A percentile compares a stretch with the other conserved stretches of the same genome.
These are phyloP conservation scores for Vanderwaltozyma yarrowii DNA, from an alignment of 805 yeast species.

Conservation along the genomic window DNA sequence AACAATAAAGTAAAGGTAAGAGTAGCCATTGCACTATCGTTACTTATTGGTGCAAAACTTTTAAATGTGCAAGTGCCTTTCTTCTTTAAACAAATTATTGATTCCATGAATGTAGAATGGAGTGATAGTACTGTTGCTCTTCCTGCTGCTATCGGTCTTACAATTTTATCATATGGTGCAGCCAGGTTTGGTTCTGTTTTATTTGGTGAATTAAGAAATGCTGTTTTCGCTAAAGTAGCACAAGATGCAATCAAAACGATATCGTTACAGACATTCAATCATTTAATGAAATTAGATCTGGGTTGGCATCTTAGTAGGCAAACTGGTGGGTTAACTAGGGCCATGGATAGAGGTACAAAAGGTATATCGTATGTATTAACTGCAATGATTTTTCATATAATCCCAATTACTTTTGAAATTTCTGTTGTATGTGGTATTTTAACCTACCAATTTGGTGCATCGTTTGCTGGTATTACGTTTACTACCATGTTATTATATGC, in stretches of 20 bases:
- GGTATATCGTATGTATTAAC: slow-evolving; percentile 89
- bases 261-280: slow-evolving; percentile 78
- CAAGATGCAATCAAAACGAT: slow-evolving; percentile 89
- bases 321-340: slow-evolving; percentile 93
- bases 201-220: slow-evolving; percentile 91
- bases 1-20: slow-evolving; percentile 57
- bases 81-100: slow-evolving; percentile 80
- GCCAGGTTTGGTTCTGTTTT: slow-evolving; percentile 91
- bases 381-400: slow-evolving; percentile 96
- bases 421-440: slow-evolving; percentile 87
- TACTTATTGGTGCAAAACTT: slow-evolving; percentile 72
- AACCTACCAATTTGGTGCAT: slow-evolving; percentile 82
- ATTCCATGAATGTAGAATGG: slow-evolving; percentile 91
- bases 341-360: slow-evolving; percentile 95
- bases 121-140: slow-evolving; percentile 50
- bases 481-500: slow-evolving; percentile 85
- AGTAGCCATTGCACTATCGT: slow-evolving; percentile 62
- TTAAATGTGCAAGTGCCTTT: slow-evolving; percentile 94
- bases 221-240: slow-evolving; percentile 90
- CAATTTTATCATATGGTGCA: slow-evolving; percentile 79
- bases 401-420: slow-evolving; percentile 89
- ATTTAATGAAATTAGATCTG: slow-evolving; percentile 72
- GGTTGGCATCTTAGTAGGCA: slow-evolving; percentile 86
- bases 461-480: slow-evolving; percentile 83
- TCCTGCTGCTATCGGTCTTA: slow-evolving; percentile 44